These are phyloP conservation scores for Ophiostoma fasciatum DNA, from an alignment of 2,329 filamentous ascomycete genomes.

Conservation along the genomic window DNA sequence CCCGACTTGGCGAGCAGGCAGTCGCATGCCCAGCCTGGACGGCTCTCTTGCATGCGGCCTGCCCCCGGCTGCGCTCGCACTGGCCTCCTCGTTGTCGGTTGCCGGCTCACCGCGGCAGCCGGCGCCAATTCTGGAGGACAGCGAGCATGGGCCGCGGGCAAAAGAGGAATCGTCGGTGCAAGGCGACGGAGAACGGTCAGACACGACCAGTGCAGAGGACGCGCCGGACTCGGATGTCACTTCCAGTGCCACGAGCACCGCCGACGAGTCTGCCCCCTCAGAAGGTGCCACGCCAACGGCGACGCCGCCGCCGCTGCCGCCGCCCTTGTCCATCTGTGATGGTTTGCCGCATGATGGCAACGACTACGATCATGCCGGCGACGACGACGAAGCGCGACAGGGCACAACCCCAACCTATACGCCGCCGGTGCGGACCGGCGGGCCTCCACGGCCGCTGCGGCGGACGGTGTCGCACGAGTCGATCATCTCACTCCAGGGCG, in stretches of 20 bases:
- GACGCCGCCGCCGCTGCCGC: too few relatives aligned
- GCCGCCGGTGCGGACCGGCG: too few relatives aligned
- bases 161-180: not conserved
- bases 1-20: conserved; percentile 35
- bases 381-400: not conserved
- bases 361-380: too few relatives aligned
- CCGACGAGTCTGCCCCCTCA: not conserved
- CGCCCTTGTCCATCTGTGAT: not conserved
- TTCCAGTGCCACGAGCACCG: not conserved
- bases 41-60: conserved; percentile 1
- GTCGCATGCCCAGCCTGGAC: conserved; percentile 31
- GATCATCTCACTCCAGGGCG: conserved; percentile 71
- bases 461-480: conserved; percentile 72
- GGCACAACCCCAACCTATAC: too few relatives aligned
- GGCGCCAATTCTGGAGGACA: conserved; percentile 6
- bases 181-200: not conserved
- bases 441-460: too few relatives aligned
- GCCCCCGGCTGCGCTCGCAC: not conserved
- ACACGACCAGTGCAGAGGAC: not conserved
- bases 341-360: not conserved
- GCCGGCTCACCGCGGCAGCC: not conserved
- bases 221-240: conserved; percentile 2
- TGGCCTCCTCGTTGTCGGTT: not conserved
- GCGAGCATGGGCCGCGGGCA: not conserved
- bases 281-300: conserved; percentile 5